phyloP scores from a whole-genome alignment of 768 basidiomycete species.

The Suillus luteus region DNA sequence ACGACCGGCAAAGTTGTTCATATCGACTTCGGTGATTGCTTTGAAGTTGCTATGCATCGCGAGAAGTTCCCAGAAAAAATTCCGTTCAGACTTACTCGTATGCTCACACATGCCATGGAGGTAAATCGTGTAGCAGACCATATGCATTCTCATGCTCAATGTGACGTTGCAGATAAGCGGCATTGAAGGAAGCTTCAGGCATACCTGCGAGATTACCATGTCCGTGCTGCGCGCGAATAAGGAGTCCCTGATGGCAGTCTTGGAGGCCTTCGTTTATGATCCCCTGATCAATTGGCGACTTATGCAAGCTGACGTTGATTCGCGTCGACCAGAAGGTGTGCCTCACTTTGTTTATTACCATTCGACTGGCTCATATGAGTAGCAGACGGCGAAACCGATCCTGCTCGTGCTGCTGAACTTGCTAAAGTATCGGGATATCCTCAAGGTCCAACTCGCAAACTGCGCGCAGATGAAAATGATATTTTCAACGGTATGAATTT shows the following conservation, averaged over 20 bases:
- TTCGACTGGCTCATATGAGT: slow-evolving; percentile 6
- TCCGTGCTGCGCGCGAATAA: slow-evolving; percentile 93
- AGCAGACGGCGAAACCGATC: slow-evolving; percentile 47
- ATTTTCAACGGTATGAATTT: slow-evolving; percentile 77
- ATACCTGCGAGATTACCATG: slow-evolving; percentile 98
- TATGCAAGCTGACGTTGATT: slow-evolving; percentile 81
- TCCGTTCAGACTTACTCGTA: slow-evolving; percentile 95
- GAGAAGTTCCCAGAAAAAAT: slow-evolving; percentile 99
- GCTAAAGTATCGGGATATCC: slow-evolving; percentile 70
- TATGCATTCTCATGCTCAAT: slow-evolving; percentile 10
- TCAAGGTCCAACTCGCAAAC: slow-evolving; percentile 77
- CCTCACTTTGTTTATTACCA: slow-evolving; percentile 13
- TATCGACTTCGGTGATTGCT: slow-evolving; percentile 97
- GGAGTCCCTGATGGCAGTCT: slow-evolving; percentile 98
- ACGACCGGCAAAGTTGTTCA: slow-evolving; percentile 94
- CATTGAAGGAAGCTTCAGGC: slow-evolving; percentile 95
- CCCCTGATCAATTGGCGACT: slow-evolving; percentile 97
- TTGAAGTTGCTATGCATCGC: slow-evolving; percentile 96
- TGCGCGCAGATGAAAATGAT: slow-evolving; percentile 91
- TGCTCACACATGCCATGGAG: slow-evolving; percentile 99
- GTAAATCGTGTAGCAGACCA: slow-evolving; percentile 38
- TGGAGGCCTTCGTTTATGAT: slow-evolving; percentile 98
- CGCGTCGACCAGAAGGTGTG: slow-evolving; percentile 66
- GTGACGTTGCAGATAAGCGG: slow-evolving; percentile 80
- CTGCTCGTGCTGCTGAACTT: slow-evolving; percentile 60